phyloP scores from a whole-genome alignment of 108 stramenopile genomes.

The Cyclotella kingstonii region DNA sequence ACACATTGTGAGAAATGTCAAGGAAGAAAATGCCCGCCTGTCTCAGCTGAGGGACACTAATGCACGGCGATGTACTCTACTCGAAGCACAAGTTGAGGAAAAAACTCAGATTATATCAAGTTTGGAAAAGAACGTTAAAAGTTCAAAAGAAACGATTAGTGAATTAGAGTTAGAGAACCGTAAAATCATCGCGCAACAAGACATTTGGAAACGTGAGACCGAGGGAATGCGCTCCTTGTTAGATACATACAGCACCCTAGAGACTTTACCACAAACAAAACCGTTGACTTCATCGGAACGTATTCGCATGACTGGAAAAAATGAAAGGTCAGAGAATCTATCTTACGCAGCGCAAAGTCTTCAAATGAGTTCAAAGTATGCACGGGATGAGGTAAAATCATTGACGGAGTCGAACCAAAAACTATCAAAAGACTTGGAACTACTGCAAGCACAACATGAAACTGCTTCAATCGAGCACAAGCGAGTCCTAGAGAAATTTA shows the following conservation, averaged over 20 bases:
- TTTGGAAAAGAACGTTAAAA: conserved; percentile 38
- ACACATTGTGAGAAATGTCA: conserved; percentile 18
- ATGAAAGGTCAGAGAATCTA: neutral
- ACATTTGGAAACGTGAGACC: conserved; percentile 71
- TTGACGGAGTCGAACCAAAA: conserved; percentile 36
- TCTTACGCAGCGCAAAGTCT: conserved; percentile 23
- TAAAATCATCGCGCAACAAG: conserved; percentile 52
- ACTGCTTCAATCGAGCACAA: conserved; percentile 46
- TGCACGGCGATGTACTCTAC: conserved; percentile 35
- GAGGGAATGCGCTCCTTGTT: conserved; percentile 60
- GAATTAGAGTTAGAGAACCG: conserved; percentile 41
- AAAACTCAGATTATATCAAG: conserved; percentile 23
- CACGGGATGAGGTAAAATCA: conserved; percentile 54
- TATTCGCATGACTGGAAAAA: neutral
- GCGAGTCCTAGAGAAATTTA: conserved; percentile 75
- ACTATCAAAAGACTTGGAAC: conserved; percentile 29
- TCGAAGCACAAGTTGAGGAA: conserved; percentile 33
- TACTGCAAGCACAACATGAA: conserved; percentile 32
- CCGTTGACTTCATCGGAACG: neutral
- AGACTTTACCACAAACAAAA: conserved; percentile 17
- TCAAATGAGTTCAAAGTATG: conserved; percentile 49
- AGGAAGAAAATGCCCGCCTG: conserved; percentile 28
- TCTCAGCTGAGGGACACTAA: conserved; percentile 26
- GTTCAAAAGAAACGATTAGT: conserved; percentile 22
- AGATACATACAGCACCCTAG: conserved; percentile 59